These are phyloP conservation scores for Leccinum rimulosum DNA, from an alignment of 768 basidiomycete genomes.

Conservation along the genomic window DNA sequence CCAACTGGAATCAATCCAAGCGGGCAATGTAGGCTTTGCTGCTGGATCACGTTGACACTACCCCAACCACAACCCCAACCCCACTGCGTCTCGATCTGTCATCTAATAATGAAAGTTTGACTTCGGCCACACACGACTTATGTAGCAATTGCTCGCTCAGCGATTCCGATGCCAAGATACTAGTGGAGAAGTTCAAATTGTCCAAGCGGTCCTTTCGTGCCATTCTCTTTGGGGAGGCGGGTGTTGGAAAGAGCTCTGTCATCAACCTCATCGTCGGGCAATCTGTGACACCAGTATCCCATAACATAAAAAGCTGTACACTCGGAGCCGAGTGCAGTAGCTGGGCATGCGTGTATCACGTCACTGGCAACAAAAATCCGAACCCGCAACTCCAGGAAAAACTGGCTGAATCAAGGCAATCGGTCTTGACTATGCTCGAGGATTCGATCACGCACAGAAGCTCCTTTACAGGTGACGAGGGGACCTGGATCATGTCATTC, in stretches of 20 bases:
- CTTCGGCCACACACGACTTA: slow-evolving; percentile 8
- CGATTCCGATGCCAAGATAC: slow-evolving; percentile 6
- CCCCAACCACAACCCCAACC: neutral
- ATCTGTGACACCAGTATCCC: slow-evolving; percentile 18
- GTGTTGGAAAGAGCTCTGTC: slow-evolving; percentile 40
- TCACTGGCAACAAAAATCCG: slow-evolving; percentile 6
- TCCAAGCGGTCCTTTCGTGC: slow-evolving; percentile 24
- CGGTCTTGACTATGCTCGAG: slow-evolving; percentile 19
- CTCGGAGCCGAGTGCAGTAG: slow-evolving; percentile 18
- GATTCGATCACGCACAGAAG: slow-evolving; percentile 20
- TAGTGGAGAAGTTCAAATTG: slow-evolving; percentile 13
- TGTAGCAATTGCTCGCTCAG: slow-evolving; percentile 11
- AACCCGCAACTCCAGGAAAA: slow-evolving; percentile 1
- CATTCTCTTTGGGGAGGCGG: slow-evolving; percentile 42
- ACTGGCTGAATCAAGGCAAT: slow-evolving; percentile 11
- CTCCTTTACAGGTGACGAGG: slow-evolving; percentile 11
- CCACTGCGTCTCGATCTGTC: slow-evolving; percentile 16
- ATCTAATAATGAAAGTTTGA: neutral
- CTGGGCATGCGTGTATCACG: slow-evolving; percentile 32
- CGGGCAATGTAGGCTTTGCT: slow-evolving; percentile 12
- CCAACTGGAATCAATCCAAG: slow-evolving; percentile 9
- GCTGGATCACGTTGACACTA: neutral
- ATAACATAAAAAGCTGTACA: slow-evolving; percentile 29
- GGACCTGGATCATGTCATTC: slow-evolving; percentile 22
- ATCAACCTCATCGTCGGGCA: slow-evolving; percentile 37